Evolutionary conservation across 257 asterid species (phyloP).

Genomic region (Cinchona pubescens): DNA sequence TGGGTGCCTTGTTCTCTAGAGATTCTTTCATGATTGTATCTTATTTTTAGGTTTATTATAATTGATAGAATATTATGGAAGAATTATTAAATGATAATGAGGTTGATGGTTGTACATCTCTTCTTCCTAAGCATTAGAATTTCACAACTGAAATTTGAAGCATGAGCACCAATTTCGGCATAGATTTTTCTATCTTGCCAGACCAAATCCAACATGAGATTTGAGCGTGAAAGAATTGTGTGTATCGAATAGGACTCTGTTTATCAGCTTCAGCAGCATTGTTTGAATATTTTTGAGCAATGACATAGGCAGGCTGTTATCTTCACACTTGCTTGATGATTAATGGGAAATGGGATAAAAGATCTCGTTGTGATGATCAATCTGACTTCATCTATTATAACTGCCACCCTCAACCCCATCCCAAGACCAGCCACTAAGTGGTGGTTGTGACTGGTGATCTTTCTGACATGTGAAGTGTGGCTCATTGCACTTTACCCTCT

Average conservation of each 20-base stretch:
- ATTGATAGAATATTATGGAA: constrained; percentile 1
- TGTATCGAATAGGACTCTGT: background rate
- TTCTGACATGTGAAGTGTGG: background rate
- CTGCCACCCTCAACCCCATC: background rate
- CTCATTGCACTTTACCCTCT: background rate
- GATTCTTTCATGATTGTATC: constrained; percentile 37
- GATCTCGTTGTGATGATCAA: too few relatives aligned
- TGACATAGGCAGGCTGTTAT: background rate
- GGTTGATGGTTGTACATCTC: constrained; percentile 9
- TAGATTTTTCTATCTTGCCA: constrained; percentile 25
- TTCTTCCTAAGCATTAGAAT: constrained; percentile 16
- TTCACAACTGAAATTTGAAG: constrained; percentile 32
- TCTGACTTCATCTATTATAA: too few relatives aligned
- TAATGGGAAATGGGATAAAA: too few relatives aligned
- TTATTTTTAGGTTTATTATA: constrained; percentile 38
- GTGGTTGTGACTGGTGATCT: constrained; percentile 8
- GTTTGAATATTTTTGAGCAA: constrained; percentile 4
- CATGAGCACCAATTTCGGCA: constrained; percentile 37
- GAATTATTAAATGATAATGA: constrained; percentile 37
- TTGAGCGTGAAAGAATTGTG: constrained; percentile 37
- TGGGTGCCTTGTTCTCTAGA: constrained; percentile 22
- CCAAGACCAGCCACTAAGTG: background rate
- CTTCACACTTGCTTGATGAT: background rate
- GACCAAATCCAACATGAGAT: constrained; percentile 42
- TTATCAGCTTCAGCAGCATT: constrained; percentile 9